phyloP scores from a whole-genome alignment of 2,329 filamentous ascomycete species.

The Xylariaceae sp. region DNA sequence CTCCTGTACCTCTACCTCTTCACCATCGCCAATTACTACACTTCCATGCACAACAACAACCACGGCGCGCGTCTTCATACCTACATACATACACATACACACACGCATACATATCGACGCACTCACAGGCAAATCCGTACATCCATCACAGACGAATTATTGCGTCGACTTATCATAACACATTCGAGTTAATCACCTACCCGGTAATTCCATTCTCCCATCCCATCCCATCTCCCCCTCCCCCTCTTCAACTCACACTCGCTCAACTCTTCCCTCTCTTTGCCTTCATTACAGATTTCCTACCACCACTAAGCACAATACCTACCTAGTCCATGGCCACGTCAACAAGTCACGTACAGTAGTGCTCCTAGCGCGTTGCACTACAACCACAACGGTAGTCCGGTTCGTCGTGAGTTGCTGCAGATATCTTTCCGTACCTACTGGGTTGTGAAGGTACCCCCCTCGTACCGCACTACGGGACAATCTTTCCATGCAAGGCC shows the following conservation, averaged over 20 bases:
- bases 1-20: too few species aligned
- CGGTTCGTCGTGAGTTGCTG: conserved; percentile 12
- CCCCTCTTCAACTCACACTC: background rate
- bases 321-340: conserved; percentile 10
- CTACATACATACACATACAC: too few species aligned
- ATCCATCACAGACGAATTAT: too few species aligned
- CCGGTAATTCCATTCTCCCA: too few species aligned
- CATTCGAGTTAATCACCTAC: too few species aligned
- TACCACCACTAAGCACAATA: conserved; percentile 1
- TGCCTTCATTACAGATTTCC: background rate
- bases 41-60: too few species aligned
- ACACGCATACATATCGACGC: too few species aligned
- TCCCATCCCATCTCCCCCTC: background rate
- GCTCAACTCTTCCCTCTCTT: background rate
- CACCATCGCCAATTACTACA: too few species aligned
- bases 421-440: background rate
- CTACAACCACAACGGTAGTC: background rate
- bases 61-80: too few species aligned
- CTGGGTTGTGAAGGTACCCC: too few species aligned
- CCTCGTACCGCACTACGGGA: background rate
- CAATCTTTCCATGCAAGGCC: background rate
- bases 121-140: too few species aligned
- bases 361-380: background rate
- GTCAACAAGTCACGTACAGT: conserved; percentile 15
- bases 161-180: too few species aligned